Evolutionary conservation across 768 basidiomycete species (phyloP), one percentile per base, ranked within the genome.

Genomic region (Suillus brevipes): DNA sequence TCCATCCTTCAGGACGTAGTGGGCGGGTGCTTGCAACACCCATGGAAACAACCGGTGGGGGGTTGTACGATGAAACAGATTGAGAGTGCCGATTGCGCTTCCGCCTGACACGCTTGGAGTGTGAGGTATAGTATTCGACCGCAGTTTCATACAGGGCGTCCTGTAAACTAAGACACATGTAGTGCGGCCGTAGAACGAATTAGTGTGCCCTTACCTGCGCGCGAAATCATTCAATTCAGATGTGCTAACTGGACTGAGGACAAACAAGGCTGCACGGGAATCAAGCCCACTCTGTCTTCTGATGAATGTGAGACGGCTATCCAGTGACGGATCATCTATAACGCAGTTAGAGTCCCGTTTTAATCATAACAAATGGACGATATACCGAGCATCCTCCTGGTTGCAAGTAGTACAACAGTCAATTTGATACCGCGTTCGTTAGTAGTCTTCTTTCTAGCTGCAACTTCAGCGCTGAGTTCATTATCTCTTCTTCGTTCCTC

Each of bases 331-430:
- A 67, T 97, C 94, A 68, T 98, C 97, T 96, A 69, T 10, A 47
- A 8, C 50, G 23, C 23, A 16, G 14, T 52, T n/a, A 59, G 42
- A 57, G 9, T 47, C 18, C 4, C 12, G 4, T 31, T 52, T 40
- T 37, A 43, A 65, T 7, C 61, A 12, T 45, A 16, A 61, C 18
- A 36, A 9, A 14, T 61, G 43, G 60, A 50, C 37, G 31, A 79
- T 86, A 62, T 67, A 95, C 95, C 94, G 66, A 99, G 81, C 84
- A 97, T 87, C 60, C 83, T 85, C 64, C 95, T 83, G 67, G 88
- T 94, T n/a, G 95, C 94, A 78, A 98, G 84, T 31, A 99, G 82
- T 4, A 98, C 95, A 13, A 96, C 94, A 0, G 97, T 97, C 49
- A 99, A 83, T 78, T 99, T 99, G 69, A 98, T 91, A 6, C 90